A percentile compares a stretch with the other conserved stretches of the same genome.
Conservation (phyloP, 805 yeast genomes). For the Saccharomyces paradoxus region DNA sequence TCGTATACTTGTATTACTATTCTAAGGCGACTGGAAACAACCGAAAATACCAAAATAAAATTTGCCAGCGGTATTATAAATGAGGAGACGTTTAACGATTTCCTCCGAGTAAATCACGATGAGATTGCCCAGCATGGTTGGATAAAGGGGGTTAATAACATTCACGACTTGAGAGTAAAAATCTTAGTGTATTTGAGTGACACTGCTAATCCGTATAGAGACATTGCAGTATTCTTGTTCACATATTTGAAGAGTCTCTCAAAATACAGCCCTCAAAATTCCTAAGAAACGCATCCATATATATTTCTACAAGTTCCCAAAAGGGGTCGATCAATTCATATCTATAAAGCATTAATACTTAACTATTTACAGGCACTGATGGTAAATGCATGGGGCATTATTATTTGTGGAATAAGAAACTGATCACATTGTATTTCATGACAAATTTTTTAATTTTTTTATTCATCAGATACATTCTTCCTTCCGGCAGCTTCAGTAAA, state of each 20-base stretch:
- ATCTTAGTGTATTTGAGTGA: conserved; percentile 34
- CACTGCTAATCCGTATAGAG: conserved; percentile 36
- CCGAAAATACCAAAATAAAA: neutral
- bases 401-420: conserved; percentile 31
- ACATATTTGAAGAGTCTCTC: conserved; percentile 46
- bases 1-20: conserved; percentile 11
- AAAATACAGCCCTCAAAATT: conserved; percentile 8
- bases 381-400: neutral
- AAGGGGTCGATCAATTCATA: neutral
- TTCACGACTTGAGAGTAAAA: conserved; percentile 40
- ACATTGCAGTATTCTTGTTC: conserved; percentile 43
- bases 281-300: neutral
- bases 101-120: neutral
- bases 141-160: conserved; percentile 18
- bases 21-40: conserved; percentile 9
- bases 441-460: conserved; percentile 46
- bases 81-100: conserved; percentile 8
- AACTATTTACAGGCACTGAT: neutral
- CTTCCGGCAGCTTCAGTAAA: conserved; percentile 30
- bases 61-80: conserved; percentile 32
- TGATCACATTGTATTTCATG: conserved; percentile 42
- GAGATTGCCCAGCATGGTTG: conserved; percentile 2
- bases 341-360: neutral
- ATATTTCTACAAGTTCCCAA: neutral
- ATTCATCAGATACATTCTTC: conserved; percentile 35